Percentiles rank a stretch among this genome's conserved stretches.
phyloP scores from a whole-genome alignment of 768 basidiomycete genomes.

The Collybiopsis confluens region DNA sequence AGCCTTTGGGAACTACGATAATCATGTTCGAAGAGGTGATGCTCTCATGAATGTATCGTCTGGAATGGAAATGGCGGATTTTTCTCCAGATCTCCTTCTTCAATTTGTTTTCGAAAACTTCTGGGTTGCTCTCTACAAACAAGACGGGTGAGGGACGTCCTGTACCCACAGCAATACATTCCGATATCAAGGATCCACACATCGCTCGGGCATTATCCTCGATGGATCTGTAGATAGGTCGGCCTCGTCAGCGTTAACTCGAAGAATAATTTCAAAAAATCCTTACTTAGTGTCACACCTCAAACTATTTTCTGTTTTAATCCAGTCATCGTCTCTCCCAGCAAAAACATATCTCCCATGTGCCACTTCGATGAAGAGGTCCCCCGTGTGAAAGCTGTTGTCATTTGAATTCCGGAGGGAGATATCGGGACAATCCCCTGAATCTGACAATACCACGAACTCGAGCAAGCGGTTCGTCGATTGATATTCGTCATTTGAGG shows the following conservation, averaged over 20 bases:
- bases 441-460: slow-evolving; percentile 63
- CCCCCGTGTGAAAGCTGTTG: slow-evolving; percentile 69
- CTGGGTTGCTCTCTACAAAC: slow-evolving; percentile 61
- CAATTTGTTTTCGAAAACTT: slow-evolving; percentile 51
- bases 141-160: slow-evolving; percentile 77
- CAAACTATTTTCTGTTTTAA: slow-evolving; percentile 75
- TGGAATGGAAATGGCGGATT: slow-evolving; percentile 66
- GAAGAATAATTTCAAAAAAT: not conserved
- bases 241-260: slow-evolving; percentile 10
- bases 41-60: slow-evolving; percentile 77
- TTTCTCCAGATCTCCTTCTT: slow-evolving; percentile 73
- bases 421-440: slow-evolving; percentile 63
- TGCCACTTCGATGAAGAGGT: slow-evolving; percentile 63
- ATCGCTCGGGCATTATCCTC: slow-evolving; percentile 70
- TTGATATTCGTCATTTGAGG: slow-evolving; percentile 39
- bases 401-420: slow-evolving; percentile 60
- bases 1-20: slow-evolving; percentile 54
- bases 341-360: slow-evolving; percentile 60
- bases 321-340: slow-evolving; percentile 82
- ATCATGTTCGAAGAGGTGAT: slow-evolving; percentile 63
- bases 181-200: slow-evolving; percentile 61
- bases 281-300: slow-evolving; percentile 72
- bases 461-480: slow-evolving; percentile 58
- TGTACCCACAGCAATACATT: slow-evolving; percentile 74
- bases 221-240: slow-evolving; percentile 46